Percentiles rank a stretch among this genome's conserved stretches.
These are phyloP conservation scores for Nelumbo lutea DNA, from an alignment of 164 flowering plant genomes.

Conservation along the genomic window DNA sequence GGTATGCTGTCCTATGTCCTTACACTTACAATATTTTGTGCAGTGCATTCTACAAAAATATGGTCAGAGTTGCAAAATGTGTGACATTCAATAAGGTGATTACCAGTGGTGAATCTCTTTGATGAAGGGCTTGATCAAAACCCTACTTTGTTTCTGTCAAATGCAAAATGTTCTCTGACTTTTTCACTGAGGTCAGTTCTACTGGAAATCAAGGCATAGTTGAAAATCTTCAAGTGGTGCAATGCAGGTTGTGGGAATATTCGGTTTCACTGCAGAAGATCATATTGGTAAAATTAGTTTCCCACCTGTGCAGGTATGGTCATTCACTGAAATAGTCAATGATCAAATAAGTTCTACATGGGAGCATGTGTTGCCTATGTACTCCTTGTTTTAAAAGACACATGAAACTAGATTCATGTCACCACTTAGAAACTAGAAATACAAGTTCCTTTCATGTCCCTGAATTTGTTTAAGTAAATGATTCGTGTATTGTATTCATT, in stretches of 20 bases:
- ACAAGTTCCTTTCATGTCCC: no score
- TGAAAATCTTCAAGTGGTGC: background rate
- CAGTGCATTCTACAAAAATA: conserved; percentile 86
- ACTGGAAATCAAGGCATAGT: background rate
- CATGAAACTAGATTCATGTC: no score
- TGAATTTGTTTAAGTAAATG: no score
- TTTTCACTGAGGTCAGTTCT: background rate
- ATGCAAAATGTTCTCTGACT: background rate
- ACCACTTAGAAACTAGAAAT: no score
- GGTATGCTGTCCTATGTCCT: background rate
- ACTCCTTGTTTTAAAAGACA: no score
- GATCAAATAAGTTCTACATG: background rate
- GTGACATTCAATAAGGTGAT: conserved; percentile 83
- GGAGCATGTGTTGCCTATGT: background rate
- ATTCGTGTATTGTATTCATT: no score
- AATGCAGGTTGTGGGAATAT: conserved; percentile 76
- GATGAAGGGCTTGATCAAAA: background rate
- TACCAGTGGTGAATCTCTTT: background rate
- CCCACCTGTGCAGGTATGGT: conserved; percentile 81
- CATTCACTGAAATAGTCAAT: background rate
- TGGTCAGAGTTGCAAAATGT: conserved; percentile 81
- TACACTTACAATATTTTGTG: conserved; percentile 17
- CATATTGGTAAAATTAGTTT: conserved; percentile 88
- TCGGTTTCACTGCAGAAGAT: conserved; percentile 89
- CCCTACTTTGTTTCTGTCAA: background rate